phyloP scores from a whole-genome alignment of 225 moss, liverwort and hornwort species.

The Marchantia polymorpha region DNA sequence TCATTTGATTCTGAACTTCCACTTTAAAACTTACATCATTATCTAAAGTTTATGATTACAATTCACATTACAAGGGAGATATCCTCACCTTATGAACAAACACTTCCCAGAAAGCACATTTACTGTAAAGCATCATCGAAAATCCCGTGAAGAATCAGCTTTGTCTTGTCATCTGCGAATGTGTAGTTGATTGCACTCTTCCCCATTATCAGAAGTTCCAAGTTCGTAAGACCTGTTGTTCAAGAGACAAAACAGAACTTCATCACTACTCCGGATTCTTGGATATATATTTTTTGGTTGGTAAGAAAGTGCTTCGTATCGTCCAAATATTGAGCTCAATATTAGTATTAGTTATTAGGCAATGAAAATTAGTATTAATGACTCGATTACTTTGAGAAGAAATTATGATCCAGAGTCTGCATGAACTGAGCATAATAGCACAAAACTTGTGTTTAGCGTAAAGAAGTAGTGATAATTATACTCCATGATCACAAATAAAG shows the following conservation, averaged over 20 bases:
- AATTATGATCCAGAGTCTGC: background rate
- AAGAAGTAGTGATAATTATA: too few species aligned
- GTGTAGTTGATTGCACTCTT: slow-evolving; percentile 31
- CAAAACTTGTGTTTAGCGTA: too few species aligned
- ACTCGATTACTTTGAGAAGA: background rate
- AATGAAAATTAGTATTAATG: too few species aligned
- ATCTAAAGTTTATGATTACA: background rate
- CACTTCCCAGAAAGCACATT: background rate
- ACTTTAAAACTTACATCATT: background rate
- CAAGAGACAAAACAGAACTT: background rate
- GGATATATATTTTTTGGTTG: too few species aligned
- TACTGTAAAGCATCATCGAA: slow-evolving; percentile 25
- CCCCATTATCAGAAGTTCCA: slow-evolving; percentile 31
- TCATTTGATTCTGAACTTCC: too few species aligned
- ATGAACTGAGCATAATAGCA: background rate
- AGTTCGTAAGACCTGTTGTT: slow-evolving; percentile 24
- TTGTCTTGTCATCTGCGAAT: slow-evolving; percentile 31
- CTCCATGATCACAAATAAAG: too few species aligned
- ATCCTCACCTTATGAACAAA: background rate
- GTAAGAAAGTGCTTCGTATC: too few species aligned
- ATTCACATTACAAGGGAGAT: background rate
- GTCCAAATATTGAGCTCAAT: too few species aligned
- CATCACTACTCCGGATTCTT: too few species aligned
- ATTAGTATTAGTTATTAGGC: too few species aligned
- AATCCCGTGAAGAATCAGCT: slow-evolving; percentile 14